A percentile compares a stretch with the other conserved stretches of the same genome.
Conservation (phyloP, 805 yeast genomes). For the Candida sithepensis region DNA sequence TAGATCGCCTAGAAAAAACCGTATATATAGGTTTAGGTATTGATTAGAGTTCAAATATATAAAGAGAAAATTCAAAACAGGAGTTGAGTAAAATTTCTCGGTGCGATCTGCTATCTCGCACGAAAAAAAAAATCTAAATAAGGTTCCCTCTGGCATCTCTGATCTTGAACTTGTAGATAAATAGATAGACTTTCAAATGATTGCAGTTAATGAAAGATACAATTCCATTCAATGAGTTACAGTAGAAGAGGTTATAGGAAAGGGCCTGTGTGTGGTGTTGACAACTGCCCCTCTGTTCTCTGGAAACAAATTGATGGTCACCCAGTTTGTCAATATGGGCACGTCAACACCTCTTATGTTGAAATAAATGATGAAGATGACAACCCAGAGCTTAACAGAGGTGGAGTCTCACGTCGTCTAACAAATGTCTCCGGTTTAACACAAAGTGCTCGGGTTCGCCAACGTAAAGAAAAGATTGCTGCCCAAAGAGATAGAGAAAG, state of each 20-base stretch:
- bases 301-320: constrained; percentile 76
- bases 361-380: constrained; percentile 85
- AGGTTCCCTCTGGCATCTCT: too few species aligned
- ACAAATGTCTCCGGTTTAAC: constrained; percentile 43
- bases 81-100: not conserved
- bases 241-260: constrained; percentile 31
- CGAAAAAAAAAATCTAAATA: too few species aligned
- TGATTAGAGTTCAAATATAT: too few species aligned
- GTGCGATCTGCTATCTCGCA: not conserved
- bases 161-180: too few species aligned
- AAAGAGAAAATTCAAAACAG: not conserved
- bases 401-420: constrained; percentile 50
- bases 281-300: constrained; percentile 78
- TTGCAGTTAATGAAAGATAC: too few species aligned
- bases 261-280: constrained; percentile 87
- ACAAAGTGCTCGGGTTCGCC: constrained; percentile 10
- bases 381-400: constrained; percentile 46
- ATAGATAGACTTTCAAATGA: too few species aligned
- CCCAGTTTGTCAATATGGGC: constrained; percentile 86
- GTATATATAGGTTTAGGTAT: not conserved
- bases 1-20: too few species aligned
- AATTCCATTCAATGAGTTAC: not conserved
- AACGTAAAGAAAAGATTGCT: constrained; percentile 6
- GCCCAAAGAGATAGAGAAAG: constrained; percentile 3
- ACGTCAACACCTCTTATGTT: constrained; percentile 74